Evolutionary conservation across 441 rosid genomes (phyloP).

Genomic region (Macaranga tanarius): DNA sequence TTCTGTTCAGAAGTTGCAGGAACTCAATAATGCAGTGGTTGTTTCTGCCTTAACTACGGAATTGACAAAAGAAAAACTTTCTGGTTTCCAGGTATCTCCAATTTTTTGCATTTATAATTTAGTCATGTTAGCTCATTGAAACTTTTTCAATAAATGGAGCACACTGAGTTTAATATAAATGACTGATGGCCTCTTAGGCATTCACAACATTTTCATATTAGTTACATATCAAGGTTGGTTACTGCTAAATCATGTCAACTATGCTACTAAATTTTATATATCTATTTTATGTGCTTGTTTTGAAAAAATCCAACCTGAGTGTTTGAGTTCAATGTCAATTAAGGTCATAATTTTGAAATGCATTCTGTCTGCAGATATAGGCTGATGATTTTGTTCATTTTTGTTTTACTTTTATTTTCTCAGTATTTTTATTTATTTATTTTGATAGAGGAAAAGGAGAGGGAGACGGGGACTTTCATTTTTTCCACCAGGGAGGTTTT

Average conservation of each 20-base stretch:
- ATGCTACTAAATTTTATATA: neutral
- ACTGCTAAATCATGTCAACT: neutral
- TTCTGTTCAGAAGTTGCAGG: slow-evolving; percentile 84
- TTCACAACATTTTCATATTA: neutral
- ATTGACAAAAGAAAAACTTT: slow-evolving; percentile 65
- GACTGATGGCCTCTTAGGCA: neutral
- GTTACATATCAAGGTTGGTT: neutral
- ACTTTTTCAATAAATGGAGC: neutral
- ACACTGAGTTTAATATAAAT: neutral
- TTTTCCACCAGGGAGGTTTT: too few species aligned
- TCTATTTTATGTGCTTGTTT: neutral
- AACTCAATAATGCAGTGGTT: slow-evolving; percentile 77
- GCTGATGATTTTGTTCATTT: neutral
- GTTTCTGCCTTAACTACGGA: slow-evolving; percentile 59
- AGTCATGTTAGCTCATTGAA: neutral
- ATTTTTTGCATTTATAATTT: neutral
- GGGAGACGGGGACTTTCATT: too few species aligned
- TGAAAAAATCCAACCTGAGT: neutral
- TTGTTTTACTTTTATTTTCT: neutral
- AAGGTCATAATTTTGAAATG: neutral
- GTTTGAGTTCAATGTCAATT: neutral
- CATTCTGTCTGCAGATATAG: neutral
- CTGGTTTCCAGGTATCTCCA: slow-evolving; percentile 67
- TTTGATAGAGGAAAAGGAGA: neutral
- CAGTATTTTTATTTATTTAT: neutral